phyloP scores from a whole-genome alignment of 2,329 filamentous ascomycete genomes.

The Lecanosticta acicola region DNA sequence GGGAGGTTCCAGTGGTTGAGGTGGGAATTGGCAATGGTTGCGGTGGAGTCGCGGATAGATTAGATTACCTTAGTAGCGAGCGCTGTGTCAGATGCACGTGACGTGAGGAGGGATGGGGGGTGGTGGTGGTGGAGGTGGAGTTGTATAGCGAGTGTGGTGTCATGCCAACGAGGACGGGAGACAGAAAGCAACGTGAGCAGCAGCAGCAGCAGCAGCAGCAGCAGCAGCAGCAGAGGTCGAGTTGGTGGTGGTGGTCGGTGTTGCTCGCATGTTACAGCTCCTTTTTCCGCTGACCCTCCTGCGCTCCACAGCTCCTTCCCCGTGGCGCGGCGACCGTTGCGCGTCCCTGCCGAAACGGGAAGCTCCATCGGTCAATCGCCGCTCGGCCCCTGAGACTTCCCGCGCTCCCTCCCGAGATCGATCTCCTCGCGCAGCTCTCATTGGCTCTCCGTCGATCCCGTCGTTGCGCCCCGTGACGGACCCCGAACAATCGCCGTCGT shows the following conservation, averaged over 20 bases:
- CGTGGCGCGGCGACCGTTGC: background rate
- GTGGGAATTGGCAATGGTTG: background rate
- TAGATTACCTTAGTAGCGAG: too few species aligned
- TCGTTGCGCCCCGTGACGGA: background rate
- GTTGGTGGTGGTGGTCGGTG: background rate
- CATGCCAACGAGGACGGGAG: too few species aligned
- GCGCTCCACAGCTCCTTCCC: background rate
- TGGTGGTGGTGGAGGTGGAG: background rate
- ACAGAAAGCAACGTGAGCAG: too few species aligned
- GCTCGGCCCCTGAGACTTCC: background rate
- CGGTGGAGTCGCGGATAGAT: background rate
- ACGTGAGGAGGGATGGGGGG: background rate
- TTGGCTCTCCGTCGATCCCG: background rate
- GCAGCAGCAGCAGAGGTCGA: too few species aligned
- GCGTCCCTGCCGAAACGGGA: background rate
- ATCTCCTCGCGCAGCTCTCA: background rate
- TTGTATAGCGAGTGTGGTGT: background rate
- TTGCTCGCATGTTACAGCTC: too few species aligned
- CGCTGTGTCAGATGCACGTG: background rate
- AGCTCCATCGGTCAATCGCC: background rate
- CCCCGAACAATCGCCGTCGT: background rate
- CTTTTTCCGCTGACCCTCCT: background rate
- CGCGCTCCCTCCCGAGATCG: too few species aligned
- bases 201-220: too few species aligned
- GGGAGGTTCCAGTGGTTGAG: background rate